phyloP scores from a whole-genome alignment of 163 green algal genomes.

The Trebouxia gelatinosa region DNA sequence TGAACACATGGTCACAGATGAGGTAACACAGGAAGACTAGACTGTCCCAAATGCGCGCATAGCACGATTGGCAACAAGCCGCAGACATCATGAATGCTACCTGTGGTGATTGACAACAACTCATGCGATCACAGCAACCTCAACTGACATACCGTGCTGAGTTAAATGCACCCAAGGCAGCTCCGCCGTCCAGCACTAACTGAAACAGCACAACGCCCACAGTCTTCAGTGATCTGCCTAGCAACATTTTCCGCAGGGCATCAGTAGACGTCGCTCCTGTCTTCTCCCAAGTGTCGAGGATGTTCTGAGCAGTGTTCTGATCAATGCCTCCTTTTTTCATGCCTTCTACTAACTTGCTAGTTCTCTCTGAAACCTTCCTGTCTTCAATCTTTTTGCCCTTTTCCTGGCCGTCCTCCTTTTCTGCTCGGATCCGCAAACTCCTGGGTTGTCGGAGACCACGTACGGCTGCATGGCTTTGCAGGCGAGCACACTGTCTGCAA shows the following conservation, averaged over 20 bases:
- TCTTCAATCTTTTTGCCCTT: slow-evolving; percentile 30
- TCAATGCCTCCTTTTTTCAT: slow-evolving; percentile 38
- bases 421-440: slow-evolving; percentile 1
- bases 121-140: background rate
- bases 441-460: too few species aligned
- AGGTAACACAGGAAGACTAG: background rate
- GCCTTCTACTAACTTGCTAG: slow-evolving; percentile 15
- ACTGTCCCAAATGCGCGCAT: background rate
- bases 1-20: background rate
- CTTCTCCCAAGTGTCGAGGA: slow-evolving; percentile 41
- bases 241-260: slow-evolving; percentile 33
- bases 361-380: slow-evolving; percentile 1
- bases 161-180: slow-evolving; percentile 14
- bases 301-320: slow-evolving; percentile 33
- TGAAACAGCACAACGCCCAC: slow-evolving; percentile 32
- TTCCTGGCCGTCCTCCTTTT: background rate
- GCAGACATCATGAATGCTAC: background rate
- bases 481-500: background rate
- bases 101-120: too few species aligned
- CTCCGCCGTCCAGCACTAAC: slow-evolving; percentile 33
- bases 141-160: background rate
- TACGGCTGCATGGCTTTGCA: too few species aligned
- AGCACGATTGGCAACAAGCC: background rate
- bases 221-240: slow-evolving; percentile 30
- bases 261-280: slow-evolving; percentile 36